Base-by-base conservation (phyloP, 106 monocot genomes). In the Agapanthus africanus region DNA sequence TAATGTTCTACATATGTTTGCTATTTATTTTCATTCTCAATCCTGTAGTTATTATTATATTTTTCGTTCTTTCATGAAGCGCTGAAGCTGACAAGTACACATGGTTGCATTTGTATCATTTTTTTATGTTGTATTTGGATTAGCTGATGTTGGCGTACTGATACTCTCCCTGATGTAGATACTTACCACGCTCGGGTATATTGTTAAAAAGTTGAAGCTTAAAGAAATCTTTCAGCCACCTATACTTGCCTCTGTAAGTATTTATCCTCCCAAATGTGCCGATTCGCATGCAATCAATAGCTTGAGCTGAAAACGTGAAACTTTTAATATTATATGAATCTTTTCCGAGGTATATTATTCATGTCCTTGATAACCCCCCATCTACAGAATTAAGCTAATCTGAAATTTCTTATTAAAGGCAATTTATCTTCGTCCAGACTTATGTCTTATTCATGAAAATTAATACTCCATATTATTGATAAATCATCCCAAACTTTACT, bases 191-290 rank as follows among this genome's bases (percentile, higher is more conserved):
- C 31, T 86, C 26, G 27, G 32, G 11, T 70, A 67, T 68, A 60
- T 91, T 68, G 64, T 83, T 73, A 73, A 81, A 62, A 91, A 81
- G 63, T 72, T 90, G 32, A 90, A 87, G 76, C 32, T 85, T 23
- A 85, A 85, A 41, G 84, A 89, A 79, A 77, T 89, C 50, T 77
- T 83, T 66, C 94, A 95, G 76, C 94, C 94, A 5, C 94, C 94
- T 22, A 85, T 95, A 71, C 68, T 86, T 76, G 94, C 94, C 25
- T 91, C 94, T 78, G 94, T 95, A 81, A 88, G 87, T 85, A 42
- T 61, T n/a, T 9, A 25, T 38, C 38, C 32, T 13, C 32, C 1
- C 19, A n/a, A 35, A 11, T n/a, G n/a, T n/a, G n/a, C n/a, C 25
- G 13, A 1, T 22, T 2, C 13, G 52, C 25, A 22, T 52, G 10